Base-by-base conservation (phyloP, 805 yeast genomes). In the Sugiyamaella mastotermitis region DNA sequence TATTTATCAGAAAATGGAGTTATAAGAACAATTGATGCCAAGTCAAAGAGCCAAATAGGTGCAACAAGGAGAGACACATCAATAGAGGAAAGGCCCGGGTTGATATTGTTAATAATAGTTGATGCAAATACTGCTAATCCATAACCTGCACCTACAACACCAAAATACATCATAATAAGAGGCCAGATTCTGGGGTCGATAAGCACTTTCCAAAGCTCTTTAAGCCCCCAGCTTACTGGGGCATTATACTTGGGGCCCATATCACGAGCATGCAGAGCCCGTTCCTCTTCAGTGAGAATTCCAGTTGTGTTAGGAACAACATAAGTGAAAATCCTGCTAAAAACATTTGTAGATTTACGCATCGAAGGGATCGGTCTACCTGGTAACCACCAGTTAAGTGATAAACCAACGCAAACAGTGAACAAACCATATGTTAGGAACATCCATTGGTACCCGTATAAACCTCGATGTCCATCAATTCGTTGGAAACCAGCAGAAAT, bases 91-190 rank as follows among this genome's bases (percentile, higher is more conserved):
- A 82, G 65, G 5, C 55, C 48, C 2, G 90, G 80, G 55, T 83
- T 77, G 46, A 80, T 76, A 3, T 73, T 71, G 35, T 68, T 60
- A 50, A 85, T 80, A 48, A 85, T 74, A 6, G 90, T 78, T 3
- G 94, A 79, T 4, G 88, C 95, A 60, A 81, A 85, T 15, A 80
- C 90, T 22, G 87, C 87, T 34, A 85, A 64, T 22, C 94, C 95
- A 52, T 72, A 79, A 1, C 95, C 95, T n/a, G 85, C 76, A 33
- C 95, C 95, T 18, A 85, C 95, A 15, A 83, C 94, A 14, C 95
- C 95, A 56, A 85, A 86, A 61, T 85, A 85, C 95, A 85, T 85
- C 62, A 85, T 66, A 31, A 83, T 66, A 42, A 86, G 60, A 1
- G 94, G 92, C 88, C 88, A 84, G 29, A 80, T 66, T 47, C 92